Evolutionary conservation across 148 eudicot genomes (phyloP), one percentile per base, ranked within the genome.

Genomic region (Pouteria glomerata): DNA sequence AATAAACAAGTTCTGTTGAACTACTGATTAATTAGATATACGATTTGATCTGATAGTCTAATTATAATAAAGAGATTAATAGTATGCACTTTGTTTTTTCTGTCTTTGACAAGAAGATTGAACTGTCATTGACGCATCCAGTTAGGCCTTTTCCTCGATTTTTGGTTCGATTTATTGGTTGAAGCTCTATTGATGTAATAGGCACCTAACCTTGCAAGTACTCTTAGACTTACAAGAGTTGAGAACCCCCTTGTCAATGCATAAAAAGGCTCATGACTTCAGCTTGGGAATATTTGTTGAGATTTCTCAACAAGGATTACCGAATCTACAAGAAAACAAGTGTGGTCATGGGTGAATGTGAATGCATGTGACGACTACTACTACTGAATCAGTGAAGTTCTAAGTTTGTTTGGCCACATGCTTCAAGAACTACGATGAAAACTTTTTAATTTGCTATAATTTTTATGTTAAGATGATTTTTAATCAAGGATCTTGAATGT

Each of bases 121-220:
- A 27, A 24, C 26, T 14, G 47, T 62, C 65, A 15, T 72, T 44
- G 68, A 60, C 26, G 30, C 30, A 19, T 52, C 39, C 3, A 41
- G 73, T 69, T 61, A 19, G 69, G 69, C 52, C 6, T 52, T 34
- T 56, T 39, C 5, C n/a, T 39, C 27, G 39, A 48, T 37, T 64
- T 64, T 18, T 18, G 44, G 44, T 39, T 0, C 10, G 5, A 39
- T 63, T 21, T 6, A 12, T 23, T 61, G 61, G 29, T 53, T 55
- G 35, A 52, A 50, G 41, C n/a, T 52, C 35, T 68, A 59, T 59
- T 52, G 71, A 68, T 68, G 71, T 67, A 50, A 31, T 31, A 50
- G 24, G 57, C 44, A 73, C 76, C 76, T 73, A 73, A 73, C 42
- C 52, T 41, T 73, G 52, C 37, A 37, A 33, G 47, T 53, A 42